Evolutionary conservation across 345 rosid species (phyloP).

Genomic region (Pugionium dolabratum): DNA sequence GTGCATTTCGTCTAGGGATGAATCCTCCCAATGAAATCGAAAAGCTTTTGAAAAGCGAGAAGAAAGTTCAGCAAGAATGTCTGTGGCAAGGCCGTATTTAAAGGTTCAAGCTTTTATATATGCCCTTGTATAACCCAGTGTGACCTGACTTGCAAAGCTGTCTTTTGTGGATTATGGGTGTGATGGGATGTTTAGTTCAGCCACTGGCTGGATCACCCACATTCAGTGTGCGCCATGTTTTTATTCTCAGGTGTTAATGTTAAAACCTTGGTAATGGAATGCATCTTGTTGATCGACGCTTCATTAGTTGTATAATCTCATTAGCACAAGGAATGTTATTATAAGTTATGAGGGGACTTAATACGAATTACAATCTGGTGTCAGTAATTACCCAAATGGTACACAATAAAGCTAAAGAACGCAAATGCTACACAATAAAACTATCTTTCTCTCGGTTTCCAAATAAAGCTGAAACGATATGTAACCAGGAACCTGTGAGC

Average conservation of each 20-base stretch:
- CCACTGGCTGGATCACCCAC: slow-evolving; percentile 28
- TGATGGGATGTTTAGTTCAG: slow-evolving; percentile 18
- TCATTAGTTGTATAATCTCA: too few species aligned
- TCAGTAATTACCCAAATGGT: too few species aligned
- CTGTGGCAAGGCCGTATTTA: slow-evolving; percentile 72
- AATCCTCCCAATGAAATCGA: slow-evolving; percentile 64
- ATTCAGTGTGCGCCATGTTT: not conserved
- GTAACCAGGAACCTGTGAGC: too few species aligned
- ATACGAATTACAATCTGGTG: too few species aligned
- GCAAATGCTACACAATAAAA: too few species aligned
- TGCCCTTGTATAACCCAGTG: slow-evolving; percentile 28
- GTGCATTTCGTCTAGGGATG: slow-evolving; percentile 67
- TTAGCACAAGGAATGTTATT: too few species aligned
- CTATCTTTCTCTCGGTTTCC: too few species aligned
- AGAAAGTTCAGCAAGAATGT: slow-evolving; percentile 50
- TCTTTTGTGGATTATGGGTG: not conserved
- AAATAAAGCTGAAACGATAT: too few species aligned
- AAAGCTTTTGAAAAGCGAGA: slow-evolving; percentile 47
- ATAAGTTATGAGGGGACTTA: too few species aligned
- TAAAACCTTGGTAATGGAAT: not conserved
- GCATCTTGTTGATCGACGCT: too few species aligned
- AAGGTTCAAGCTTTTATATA: slow-evolving; percentile 20
- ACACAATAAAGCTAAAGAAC: too few species aligned
- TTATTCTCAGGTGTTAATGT: not conserved
- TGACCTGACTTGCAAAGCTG: not conserved